Conservation (phyloP, 2,329 filamentous ascomycete species). For the Trichoderma harzianum region DNA sequence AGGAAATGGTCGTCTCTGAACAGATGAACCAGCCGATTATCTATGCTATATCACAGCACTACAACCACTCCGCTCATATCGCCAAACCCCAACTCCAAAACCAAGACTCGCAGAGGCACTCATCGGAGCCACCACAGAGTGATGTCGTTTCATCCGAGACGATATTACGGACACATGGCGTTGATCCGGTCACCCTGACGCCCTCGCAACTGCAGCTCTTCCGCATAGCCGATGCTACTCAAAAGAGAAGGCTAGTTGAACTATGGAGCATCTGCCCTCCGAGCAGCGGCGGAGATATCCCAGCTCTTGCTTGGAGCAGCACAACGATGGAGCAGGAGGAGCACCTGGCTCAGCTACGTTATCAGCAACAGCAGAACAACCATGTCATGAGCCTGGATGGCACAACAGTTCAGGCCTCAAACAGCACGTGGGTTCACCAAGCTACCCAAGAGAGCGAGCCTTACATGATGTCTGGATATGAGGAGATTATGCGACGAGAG, state of each 20-base stretch:
- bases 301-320: slow-evolving; percentile 50
- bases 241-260: slow-evolving; percentile 72
- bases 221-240: slow-evolving; percentile 66
- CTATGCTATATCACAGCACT: slow-evolving; percentile 78
- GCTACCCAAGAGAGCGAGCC: slow-evolving; percentile 60
- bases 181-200: slow-evolving; percentile 67
- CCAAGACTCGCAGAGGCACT: slow-evolving; percentile 41
- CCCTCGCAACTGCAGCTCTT: slow-evolving; percentile 76
- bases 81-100: slow-evolving; percentile 35
- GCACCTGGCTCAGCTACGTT: slow-evolving; percentile 58
- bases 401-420: slow-evolving; percentile 48
- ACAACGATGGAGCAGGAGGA: slow-evolving; percentile 57
- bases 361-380: slow-evolving; percentile 46
- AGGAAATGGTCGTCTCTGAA: slow-evolving; percentile 30
- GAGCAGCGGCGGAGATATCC: slow-evolving; percentile 52
- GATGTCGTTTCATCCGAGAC: slow-evolving; percentile 52
- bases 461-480: slow-evolving; percentile 82
- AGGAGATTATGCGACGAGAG: slow-evolving; percentile 62
- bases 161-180: slow-evolving; percentile 62
- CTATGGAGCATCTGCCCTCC: slow-evolving; percentile 82
- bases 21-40: slow-evolving; percentile 47
- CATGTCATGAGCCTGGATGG: slow-evolving; percentile 53
- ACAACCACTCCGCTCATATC: slow-evolving; percentile 72
- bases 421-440: slow-evolving; percentile 50
- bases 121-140: slow-evolving; percentile 49